A percentile compares a stretch with the other conserved stretches of the same genome.
phyloP scores from a whole-genome alignment of 2,329 filamentous ascomycete species.

The Botrytis paeoniae region DNA sequence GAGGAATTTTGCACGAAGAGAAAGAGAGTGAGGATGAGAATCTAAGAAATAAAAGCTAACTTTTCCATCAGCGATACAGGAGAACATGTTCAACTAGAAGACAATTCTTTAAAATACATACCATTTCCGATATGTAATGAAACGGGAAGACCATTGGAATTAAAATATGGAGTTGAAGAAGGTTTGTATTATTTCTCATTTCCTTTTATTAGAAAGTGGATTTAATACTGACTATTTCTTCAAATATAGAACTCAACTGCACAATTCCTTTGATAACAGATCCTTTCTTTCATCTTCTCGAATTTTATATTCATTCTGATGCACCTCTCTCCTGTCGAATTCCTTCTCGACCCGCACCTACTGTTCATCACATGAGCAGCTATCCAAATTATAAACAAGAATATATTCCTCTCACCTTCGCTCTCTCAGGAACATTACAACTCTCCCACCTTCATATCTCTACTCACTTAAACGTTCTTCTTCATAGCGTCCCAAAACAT shows the following conservation, averaged over 20 bases:
- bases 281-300: slow-evolving; percentile 81
- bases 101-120: slow-evolving; percentile 84
- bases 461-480: slow-evolving; percentile 82
- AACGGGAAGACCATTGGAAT: slow-evolving; percentile 75
- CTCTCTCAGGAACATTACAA: slow-evolving; percentile 84
- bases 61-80: slow-evolving; percentile 69
- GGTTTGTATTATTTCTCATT: slow-evolving; percentile 25
- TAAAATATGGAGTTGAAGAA: slow-evolving; percentile 76
- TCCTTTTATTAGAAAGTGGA: background rate
- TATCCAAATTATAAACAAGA: slow-evolving; percentile 44
- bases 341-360: slow-evolving; percentile 66
- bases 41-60: background rate
- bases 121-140: slow-evolving; percentile 91
- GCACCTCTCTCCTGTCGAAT: slow-evolving; percentile 89
- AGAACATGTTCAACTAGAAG: slow-evolving; percentile 79
- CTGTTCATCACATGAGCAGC: slow-evolving; percentile 45
- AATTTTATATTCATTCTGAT: slow-evolving; percentile 98
- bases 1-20: background rate
- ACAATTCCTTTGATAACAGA: slow-evolving; percentile 75
- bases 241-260: slow-evolving; percentile 69
- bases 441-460: slow-evolving; percentile 85
- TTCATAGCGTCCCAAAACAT: slow-evolving; percentile 64
- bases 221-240: background rate
- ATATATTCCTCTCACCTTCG: slow-evolving; percentile 84
- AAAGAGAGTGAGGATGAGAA: background rate